Percentiles rank a stretch among this genome's conserved stretches.
phyloP scores from a whole-genome alignment of 23 red algal species.

The Gracilaria domingensis region DNA sequence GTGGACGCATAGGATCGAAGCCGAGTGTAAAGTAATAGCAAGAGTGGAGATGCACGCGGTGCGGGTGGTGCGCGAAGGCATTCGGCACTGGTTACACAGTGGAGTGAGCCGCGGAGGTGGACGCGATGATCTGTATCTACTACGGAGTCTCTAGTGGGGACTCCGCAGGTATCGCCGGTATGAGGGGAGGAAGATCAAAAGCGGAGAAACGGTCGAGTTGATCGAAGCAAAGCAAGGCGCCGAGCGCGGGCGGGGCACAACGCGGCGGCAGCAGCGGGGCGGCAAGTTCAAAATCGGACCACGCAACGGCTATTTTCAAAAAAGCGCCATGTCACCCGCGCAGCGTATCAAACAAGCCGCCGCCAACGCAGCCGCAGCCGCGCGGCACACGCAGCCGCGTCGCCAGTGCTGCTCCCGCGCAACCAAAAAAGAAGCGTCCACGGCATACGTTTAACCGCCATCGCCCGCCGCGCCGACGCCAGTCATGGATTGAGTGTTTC shows the following conservation, averaged over 20 bases:
- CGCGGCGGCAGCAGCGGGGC: not conserved
- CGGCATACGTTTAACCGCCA: not conserved
- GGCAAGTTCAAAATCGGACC: not conserved
- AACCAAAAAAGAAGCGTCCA: not conserved
- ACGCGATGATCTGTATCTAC: no score
- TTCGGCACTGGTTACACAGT: not conserved
- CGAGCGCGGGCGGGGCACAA: not conserved
- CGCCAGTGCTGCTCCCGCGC: not conserved
- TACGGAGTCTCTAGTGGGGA: no score
- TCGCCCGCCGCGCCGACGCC: not conserved
- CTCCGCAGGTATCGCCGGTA: no score
- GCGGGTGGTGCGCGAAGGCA: no score
- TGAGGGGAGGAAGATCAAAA: no score
- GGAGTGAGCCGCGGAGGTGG: no score
- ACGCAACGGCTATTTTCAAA: not conserved
- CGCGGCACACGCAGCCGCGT: not conserved
- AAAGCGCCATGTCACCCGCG: constrained; percentile 7
- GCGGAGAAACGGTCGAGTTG: no score
- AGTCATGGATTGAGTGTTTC: not conserved
- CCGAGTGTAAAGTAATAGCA: no score
- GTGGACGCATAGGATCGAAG: no score
- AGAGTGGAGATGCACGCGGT: no score
- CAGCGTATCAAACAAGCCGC: not conserved
- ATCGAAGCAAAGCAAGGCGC: no score
- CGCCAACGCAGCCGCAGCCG: not conserved